Percentiles rank a stretch among this genome's conserved stretches.
Conservation (phyloP, 345 rosid genomes). For the Eucalyptus erythrocorys region DNA sequence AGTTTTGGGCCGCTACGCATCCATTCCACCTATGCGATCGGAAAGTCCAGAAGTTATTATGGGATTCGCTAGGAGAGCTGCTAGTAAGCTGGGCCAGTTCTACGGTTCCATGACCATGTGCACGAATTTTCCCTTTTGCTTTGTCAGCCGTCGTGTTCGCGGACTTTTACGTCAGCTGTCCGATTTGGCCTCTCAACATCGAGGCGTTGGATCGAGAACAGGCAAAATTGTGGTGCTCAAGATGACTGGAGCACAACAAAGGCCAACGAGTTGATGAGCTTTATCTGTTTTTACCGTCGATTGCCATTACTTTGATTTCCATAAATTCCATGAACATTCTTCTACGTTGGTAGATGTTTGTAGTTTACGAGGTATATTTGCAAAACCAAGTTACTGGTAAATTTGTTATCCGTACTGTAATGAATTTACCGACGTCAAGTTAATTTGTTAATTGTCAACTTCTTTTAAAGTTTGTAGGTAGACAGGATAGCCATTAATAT, state of each 20-base stretch:
- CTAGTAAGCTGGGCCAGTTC: background rate
- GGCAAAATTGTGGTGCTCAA: background rate
- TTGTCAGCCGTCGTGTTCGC: background rate
- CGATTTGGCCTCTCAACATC: background rate
- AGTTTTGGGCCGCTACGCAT: too few relatives aligned
- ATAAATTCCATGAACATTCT: background rate
- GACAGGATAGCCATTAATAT: background rate
- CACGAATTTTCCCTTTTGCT: background rate
- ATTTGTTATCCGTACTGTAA: background rate
- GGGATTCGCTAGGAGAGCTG: background rate
- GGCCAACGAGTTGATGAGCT: background rate
- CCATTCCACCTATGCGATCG: too few relatives aligned
- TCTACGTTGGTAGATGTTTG: background rate
- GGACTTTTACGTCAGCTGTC: background rate
- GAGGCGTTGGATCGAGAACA: accelerated
- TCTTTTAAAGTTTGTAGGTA: background rate
- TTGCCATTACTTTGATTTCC: background rate
- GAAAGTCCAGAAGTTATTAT: too few relatives aligned
- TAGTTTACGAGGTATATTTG: background rate
- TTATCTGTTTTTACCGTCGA: background rate
- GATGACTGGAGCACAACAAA: background rate
- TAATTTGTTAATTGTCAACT: background rate
- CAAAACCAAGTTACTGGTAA: background rate
- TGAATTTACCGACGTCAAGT: background rate
- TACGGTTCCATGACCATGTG: background rate